Conservation (phyloP, 306 rosid species). For the Echinosophora koreensis region DNA sequence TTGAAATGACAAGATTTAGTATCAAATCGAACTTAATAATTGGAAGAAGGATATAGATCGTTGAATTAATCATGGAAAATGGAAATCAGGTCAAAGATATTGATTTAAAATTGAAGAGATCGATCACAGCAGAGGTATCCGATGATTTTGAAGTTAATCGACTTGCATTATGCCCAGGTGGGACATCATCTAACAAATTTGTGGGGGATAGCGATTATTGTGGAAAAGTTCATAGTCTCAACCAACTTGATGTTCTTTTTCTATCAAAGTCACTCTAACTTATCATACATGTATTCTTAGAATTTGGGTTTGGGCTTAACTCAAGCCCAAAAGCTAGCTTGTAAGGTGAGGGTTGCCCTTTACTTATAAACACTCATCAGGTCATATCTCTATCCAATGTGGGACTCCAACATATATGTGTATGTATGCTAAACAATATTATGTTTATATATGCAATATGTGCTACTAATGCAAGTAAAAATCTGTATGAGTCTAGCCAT, state of each 20-base stretch:
- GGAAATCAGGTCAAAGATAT: slow-evolving; percentile 42
- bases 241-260: slow-evolving; percentile 15
- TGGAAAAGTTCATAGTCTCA: slow-evolving; percentile 14
- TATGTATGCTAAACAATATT: neutral
- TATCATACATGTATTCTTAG: too few species aligned
- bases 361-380: too few species aligned
- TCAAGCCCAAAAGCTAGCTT: too few species aligned
- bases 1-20: neutral
- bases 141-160: slow-evolving; percentile 29
- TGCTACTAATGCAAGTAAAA: too few species aligned
- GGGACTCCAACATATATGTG: too few species aligned
- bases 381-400: too few species aligned
- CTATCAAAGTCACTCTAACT: neutral
- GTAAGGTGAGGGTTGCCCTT: too few species aligned
- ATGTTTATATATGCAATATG: too few species aligned
- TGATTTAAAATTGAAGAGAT: slow-evolving; percentile 39
- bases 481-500: too few species aligned
- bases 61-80: slow-evolving; percentile 43
- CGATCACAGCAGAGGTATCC: slow-evolving; percentile 54
- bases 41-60: slow-evolving; percentile 27
- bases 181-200: slow-evolving; percentile 35
- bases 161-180: slow-evolving; percentile 39
- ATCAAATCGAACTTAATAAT: neutral
- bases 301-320: too few species aligned
- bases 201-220: slow-evolving; percentile 32